Evolutionary conservation across 208 protist genomes (phyloP), one percentile per base, ranked within the genome.

Genomic region (Herpetomonas muscarum): DNA sequence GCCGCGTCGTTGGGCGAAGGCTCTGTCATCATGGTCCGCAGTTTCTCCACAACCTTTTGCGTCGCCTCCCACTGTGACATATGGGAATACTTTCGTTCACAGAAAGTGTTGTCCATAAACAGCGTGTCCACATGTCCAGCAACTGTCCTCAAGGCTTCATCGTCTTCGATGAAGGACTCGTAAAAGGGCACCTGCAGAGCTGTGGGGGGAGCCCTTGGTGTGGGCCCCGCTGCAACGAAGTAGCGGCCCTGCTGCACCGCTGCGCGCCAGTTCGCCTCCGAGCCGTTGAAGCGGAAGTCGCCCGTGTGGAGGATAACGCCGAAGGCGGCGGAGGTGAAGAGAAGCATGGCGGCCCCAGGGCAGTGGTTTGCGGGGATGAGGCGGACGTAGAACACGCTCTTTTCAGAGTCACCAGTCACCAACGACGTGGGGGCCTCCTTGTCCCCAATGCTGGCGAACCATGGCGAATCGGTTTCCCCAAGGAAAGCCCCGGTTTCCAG

Each of bases 41-140:
- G 39, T 22, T 60, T 69, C n/a, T 66, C 49, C 29, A 85, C 72
- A 2, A 94, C 85, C 3, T 59, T 57, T 34, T 74, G 67, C 13
- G 64, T 79, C 42, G 55, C 74, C 22, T 77, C 72, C 64, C 55
- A 67, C 73, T 81, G 92, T 34, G 76, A 61, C 12, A 90, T 88
- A 62, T 97, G 96, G 17, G 41, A 30, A 70, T 92, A 95, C 12
- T 66, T 39, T 5, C 85, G 74, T 36, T 80, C 57, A 51, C 92
- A 97, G 68, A 92, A 98, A 1, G 94, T 98, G 63, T 96, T 98
- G 65, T 98, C 94, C 3, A 98, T 68, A 62, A 90, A 96, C 1
- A 98, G 72, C 3, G 65, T 74, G 28, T 92, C 78, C n/a, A 94
- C 70, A 17, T 62, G 49, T 1, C 74, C 68, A 7, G 52, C n/a